A percentile compares a stretch with the other conserved stretches of the same genome.
phyloP scores from a whole-genome alignment of 1,284 basidiomycete genomes.

The Fomitopsis palustris region DNA sequence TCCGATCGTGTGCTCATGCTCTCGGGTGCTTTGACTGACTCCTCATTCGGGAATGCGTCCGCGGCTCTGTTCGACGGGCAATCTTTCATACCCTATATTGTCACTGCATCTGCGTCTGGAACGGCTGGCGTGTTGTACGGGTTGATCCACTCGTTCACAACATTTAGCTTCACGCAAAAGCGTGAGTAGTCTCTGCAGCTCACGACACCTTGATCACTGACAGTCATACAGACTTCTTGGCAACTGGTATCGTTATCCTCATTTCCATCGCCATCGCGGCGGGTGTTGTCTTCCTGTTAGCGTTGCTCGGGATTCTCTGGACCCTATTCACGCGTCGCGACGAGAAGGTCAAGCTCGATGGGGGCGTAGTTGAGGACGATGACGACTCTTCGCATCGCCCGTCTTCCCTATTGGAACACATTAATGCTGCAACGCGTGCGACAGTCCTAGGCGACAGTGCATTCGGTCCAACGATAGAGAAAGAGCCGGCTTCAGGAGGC shows the following conservation, averaged over 20 bases:
- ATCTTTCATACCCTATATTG: slow-evolving; percentile 81
- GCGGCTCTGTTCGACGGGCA: slow-evolving; percentile 88
- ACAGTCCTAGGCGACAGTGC: slow-evolving; percentile 68
- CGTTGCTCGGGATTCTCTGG: slow-evolving; percentile 87
- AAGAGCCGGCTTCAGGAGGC: slow-evolving; percentile 41
- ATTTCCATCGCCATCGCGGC: slow-evolving; percentile 97
- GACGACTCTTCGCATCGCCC: slow-evolving; percentile 74
- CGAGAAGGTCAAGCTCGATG: slow-evolving; percentile 60
- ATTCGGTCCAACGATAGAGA: slow-evolving; percentile 47
- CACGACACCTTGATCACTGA: slow-evolving; percentile 4
- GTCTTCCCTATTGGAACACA: slow-evolving; percentile 79
- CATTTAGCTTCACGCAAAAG: slow-evolving; percentile 70
- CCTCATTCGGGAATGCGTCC: slow-evolving; percentile 75
- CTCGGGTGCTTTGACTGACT: slow-evolving; percentile 75
- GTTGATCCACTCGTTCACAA: slow-evolving; percentile 77
- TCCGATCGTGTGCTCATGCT: slow-evolving; percentile 89
- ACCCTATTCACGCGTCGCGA: slow-evolving; percentile 81
- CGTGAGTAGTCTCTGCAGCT: slow-evolving; percentile 45
- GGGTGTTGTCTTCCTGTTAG: slow-evolving; percentile 90
- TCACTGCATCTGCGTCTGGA: slow-evolving; percentile 67
- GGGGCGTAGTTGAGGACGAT: slow-evolving; percentile 63
- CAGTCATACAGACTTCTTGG: slow-evolving; percentile 67
- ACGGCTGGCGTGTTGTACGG: slow-evolving; percentile 71
- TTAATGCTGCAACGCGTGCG: slow-evolving; percentile 81
- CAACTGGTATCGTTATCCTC: slow-evolving; percentile 90